Conservation (phyloP, 2,329 filamentous ascomycete genomes). For the Alternaria arbusti region DNA sequence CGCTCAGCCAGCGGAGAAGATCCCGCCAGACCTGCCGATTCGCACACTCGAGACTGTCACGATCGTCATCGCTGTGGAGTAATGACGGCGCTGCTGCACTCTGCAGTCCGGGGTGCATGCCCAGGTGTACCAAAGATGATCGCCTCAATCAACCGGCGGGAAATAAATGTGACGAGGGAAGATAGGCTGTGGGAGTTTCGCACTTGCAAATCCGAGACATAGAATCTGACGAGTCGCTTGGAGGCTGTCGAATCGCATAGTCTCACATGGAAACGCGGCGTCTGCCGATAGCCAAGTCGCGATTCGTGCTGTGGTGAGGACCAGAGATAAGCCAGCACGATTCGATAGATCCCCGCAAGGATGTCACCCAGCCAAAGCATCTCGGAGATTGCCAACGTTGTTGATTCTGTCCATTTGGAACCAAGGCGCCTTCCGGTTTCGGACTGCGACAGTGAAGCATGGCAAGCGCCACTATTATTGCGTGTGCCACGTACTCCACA, state of each 20-base stretch:
- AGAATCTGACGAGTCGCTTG: background rate
- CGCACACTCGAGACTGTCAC: slow-evolving; percentile 9
- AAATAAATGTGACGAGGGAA: background rate
- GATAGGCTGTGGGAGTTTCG: slow-evolving; percentile 5
- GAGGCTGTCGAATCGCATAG: slow-evolving; percentile 3
- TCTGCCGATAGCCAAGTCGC: slow-evolving; percentile 12
- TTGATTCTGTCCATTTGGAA: background rate
- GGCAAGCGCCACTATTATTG: slow-evolving; percentile 4
- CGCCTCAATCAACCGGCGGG: slow-evolving; percentile 8
- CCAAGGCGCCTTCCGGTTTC: slow-evolving; percentile 17
- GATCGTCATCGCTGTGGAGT: slow-evolving; percentile 29
- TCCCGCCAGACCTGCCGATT: slow-evolving; percentile 24
- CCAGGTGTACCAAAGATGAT: slow-evolving; percentile 9
- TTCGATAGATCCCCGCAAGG: slow-evolving; percentile 21
- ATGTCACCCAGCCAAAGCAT: slow-evolving; percentile 2
- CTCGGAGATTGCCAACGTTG: slow-evolving; percentile 15
- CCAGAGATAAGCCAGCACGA: slow-evolving; percentile 16
- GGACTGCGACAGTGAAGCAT: slow-evolving; percentile 10
- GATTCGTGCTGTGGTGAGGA: slow-evolving; percentile 4
- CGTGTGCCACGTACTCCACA: slow-evolving; percentile 16
- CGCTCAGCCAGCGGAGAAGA: slow-evolving; percentile 6
- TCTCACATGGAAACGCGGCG: slow-evolving; percentile 3
- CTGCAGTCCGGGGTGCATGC: slow-evolving; percentile 35
- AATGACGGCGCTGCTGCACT: slow-evolving; percentile 20
- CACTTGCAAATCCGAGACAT: slow-evolving; percentile 5